Base-by-base conservation (phyloP, 1,139 yeast genomes). In the Yamadazyma friedrichii region DNA sequence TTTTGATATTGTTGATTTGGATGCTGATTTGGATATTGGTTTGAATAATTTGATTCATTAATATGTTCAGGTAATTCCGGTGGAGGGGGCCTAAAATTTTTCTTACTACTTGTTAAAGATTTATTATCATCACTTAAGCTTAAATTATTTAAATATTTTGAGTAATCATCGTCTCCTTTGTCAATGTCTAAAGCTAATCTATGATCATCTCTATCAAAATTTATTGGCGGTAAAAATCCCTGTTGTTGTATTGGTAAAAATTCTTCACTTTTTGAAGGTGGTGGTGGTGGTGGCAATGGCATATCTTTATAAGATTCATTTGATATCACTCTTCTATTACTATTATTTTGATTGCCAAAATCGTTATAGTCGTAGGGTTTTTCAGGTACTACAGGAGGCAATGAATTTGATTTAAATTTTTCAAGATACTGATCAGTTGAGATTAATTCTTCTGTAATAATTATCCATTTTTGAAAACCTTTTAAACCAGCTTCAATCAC, bases 391-490 rank as follows among this genome's bases (percentile, higher is more conserved):
- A 38, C 36, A 16, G 54, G 54, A 15, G 39, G 39, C 9, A 46
- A 38, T 4, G 41, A 12, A 13, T 33, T 39, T 11, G 37, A 26
- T 33, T 52, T 55, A 45, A 67, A 68, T 36, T 55, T 56, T 11
- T 51, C 48, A 20, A 67, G 44, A 44, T 70, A 70, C 10, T 65
- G 67, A 39, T 76, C 76, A 3, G 79, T 53, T 30, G 65, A 61
- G 39, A 80, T 64, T 35, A 78, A 76, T 46, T 76, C 77, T 54
- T 88, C 96, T 47, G 89, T 87, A 8, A 88, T 74, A 11, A 87
- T 78, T 22, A 87, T 76, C 95, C 95, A 88, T 57, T 88, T 85
- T 52, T 86, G 86, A 49, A 85, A 85, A 0, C 89, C 91, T 59
- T 80, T 82, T 47, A 82, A 67, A 24, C 79, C 81, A 37, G 86